Evolutionary conservation across 257 asterid species (phyloP), one percentile per base, ranked within the genome.

Genomic region (Leonotis leonurus): DNA sequence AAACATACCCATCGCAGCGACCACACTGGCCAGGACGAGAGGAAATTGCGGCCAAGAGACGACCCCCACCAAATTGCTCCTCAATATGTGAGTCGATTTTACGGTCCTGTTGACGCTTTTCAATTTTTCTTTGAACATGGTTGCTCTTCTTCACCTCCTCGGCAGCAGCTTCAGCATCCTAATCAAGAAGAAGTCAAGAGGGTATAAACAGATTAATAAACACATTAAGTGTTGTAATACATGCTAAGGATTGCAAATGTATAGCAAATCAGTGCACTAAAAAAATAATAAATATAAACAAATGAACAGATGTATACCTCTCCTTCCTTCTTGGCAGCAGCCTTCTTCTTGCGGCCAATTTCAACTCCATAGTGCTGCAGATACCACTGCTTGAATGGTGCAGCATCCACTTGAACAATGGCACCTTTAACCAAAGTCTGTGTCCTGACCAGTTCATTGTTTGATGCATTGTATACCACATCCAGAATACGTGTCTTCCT

Each of bases 301-400:
- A 24, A 5, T 4, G 6, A 22, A 26, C 3, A 24, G 44, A 13
- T 26, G 8, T 8, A 45, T 65, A 80, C 90, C 79, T 76, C 89
- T 60, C 80, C 84, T 69, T 85, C 96, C 73, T 83, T 80, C 86
- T 83, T 85, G 13, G 81, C 74, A 16, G 75, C 74, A 14, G 74
- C 44, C 67, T 87, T 83, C 80, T 85, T 87, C 80, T 87, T 87
- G 75, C 90, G 79, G 16, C 94, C 95, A 59, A 84, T 80, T n/a
- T 87, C 95, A 59, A 84, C 86, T 29, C 95, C 95, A 57, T 87
- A 87, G 64, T 87, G 93, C 80, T 87, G 94, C 21, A 75, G 82
- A 45, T 87, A 87, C 88, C 94, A 85, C 69, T 87, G 95, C 71
- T 82, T 87, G 73, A 87, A 87, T 0, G 94, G 94, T 17, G 90